Evolutionary conservation across 768 basidiomycete genomes (phyloP), one percentile per base, ranked within the genome.

Genomic region (Podaxis sp.): DNA sequence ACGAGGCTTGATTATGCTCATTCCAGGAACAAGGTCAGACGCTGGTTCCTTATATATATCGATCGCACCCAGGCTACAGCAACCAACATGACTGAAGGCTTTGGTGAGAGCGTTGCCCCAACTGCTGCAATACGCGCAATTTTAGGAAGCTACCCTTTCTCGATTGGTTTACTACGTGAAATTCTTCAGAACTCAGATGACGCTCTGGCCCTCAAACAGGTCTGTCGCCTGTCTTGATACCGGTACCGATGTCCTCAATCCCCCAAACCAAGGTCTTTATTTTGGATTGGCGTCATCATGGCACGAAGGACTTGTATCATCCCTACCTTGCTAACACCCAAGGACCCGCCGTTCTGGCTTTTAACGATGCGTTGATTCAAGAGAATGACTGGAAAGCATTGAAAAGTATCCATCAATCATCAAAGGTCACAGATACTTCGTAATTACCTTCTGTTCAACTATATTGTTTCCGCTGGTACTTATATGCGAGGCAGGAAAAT

Each of bases 131-230:
- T 70, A 5, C 69, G 70, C 3, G 68, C 68, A 3, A 77, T 79
- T 27, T 61, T 77, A 4, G 68, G 72, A 9, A 69, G 69, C 3
- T 79, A 79, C 62, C 76, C 77, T 1, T 76, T 75, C 52, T 71
- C 71, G 4, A 66, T 73, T 40, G 73, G 73, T 0, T 62, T 78
- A 7, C 64, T 78, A n/a, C 71, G 77, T 11, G 77, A 79, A 56
- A 61, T 77, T 11, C 54, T 79, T 0, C 76, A 77, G 63, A 79
- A 79, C 63, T 72, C 74, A 13, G 77, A 79, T 48, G 77, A 79
- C 61, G 75, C 77, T 0, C 62, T 64, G 25, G 77, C 76, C 7
- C 67, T 67, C 0, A 64, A 64, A 35, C 76, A 77, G 67, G 76
- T 73, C 32, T 9, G 70, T 40, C 25, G 4, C 13, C 40, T 50